These are phyloP conservation scores for Fusarium setosum DNA, from an alignment of 2,329 filamentous ascomycete species.

Conservation along the genomic window DNA sequence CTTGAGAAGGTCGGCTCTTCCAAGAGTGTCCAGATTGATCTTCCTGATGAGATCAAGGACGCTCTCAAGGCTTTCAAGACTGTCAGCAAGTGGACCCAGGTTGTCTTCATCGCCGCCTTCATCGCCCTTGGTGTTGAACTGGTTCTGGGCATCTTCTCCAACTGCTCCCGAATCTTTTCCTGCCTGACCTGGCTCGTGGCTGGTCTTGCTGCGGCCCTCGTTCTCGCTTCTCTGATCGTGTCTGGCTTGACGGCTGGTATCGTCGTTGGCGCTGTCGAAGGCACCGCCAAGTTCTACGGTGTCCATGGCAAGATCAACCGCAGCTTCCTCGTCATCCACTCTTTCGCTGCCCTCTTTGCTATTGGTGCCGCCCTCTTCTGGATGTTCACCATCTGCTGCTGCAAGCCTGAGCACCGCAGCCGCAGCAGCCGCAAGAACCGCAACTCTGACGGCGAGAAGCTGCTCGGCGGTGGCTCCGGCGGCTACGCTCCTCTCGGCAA, in stretches of 20 bases:
- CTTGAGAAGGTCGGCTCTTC: constrained; percentile 53
- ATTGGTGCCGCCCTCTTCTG: constrained; percentile 86
- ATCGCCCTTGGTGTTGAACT: constrained; percentile 77
- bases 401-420: constrained; percentile 58
- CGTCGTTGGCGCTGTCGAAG: constrained; percentile 66
- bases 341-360: constrained; percentile 84
- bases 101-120: constrained; percentile 82
- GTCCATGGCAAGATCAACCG: constrained; percentile 75
- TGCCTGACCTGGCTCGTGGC: constrained; percentile 85
- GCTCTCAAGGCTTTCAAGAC: constrained; percentile 79
- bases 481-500: constrained; percentile 52
- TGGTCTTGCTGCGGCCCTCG: constrained; percentile 65
- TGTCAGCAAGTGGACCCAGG: constrained; percentile 84
- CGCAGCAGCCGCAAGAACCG: constrained; percentile 49
- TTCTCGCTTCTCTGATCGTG: constrained; percentile 75
- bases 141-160: constrained; percentile 82
- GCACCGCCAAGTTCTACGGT: constrained; percentile 76
- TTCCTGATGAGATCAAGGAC: constrained; percentile 74
- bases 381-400: constrained; percentile 88
- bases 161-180: constrained; percentile 84
- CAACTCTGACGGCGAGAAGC: constrained; percentile 62
- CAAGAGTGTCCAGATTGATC: constrained; percentile 65
- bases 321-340: constrained; percentile 77
- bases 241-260: constrained; percentile 79
- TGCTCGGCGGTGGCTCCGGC: constrained; percentile 54